A percentile compares a stretch with the other conserved stretches of the same genome.
These are phyloP conservation scores for Avicennia marina DNA, from an alignment of 257 asterid genomes.

Conservation along the genomic window DNA sequence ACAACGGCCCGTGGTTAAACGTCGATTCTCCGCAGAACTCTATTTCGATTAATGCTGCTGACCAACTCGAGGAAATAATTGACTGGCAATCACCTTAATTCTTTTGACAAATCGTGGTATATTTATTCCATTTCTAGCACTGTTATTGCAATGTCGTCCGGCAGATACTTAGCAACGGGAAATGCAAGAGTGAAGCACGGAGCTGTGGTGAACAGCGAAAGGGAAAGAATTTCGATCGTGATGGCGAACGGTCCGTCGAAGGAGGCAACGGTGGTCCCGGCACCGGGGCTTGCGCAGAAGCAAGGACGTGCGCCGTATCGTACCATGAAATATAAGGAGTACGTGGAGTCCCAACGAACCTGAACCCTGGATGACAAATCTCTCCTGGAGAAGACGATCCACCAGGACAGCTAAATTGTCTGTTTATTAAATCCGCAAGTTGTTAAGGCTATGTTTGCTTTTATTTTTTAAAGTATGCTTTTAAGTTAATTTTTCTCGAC, in stretches of 20 bases:
- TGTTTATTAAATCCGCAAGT: no score
- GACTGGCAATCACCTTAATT: not conserved
- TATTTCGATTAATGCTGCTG: conserved; percentile 23
- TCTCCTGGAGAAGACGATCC: no score
- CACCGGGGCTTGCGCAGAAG: conserved; percentile 6
- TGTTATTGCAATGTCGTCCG: not conserved
- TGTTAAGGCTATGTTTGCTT: no score
- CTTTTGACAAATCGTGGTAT: not conserved
- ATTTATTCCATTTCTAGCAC: not conserved
- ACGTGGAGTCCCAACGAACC: conserved; percentile 25
- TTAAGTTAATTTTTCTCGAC: no score
- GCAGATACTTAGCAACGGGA: conserved; percentile 27
- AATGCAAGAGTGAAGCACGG: conserved; percentile 25
- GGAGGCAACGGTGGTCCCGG: conserved; percentile 33
- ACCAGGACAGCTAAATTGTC: no score
- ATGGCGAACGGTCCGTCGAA: conserved; percentile 40
- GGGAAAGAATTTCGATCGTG: conserved; percentile 28
- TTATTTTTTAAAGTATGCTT: no score
- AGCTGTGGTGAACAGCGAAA: conserved; percentile 15
- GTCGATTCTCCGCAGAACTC: conserved; percentile 19
- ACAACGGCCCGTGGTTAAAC: conserved; percentile 23
- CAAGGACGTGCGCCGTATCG: conserved; percentile 15
- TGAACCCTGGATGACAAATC: conserved; percentile 27
- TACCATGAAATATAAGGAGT: conserved; percentile 34
- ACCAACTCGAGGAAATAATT: conserved; percentile 20